Conservation (phyloP, 1,139 yeast species). For the Suhomyces panamericanus region DNA sequence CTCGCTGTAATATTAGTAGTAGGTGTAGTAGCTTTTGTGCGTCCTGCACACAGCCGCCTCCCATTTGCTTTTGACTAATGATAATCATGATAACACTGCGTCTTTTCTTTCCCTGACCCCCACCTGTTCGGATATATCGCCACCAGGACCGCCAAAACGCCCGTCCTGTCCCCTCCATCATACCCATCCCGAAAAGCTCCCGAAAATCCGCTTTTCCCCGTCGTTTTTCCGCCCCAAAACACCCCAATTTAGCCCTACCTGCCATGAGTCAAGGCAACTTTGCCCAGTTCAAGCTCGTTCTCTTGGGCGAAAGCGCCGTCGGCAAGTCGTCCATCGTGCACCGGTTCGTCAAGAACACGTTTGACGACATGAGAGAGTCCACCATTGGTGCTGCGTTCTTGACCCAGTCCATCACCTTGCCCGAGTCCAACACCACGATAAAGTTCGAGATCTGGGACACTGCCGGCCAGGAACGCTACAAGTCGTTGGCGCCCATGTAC, state of each 20-base stretch:
- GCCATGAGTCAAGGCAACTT: conserved; percentile 18
- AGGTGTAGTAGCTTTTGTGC: too few relatives aligned
- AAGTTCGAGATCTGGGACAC: conserved; percentile 54
- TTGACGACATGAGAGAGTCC: conserved; percentile 91
- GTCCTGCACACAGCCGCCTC: conserved; percentile 3
- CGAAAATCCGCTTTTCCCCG: not conserved
- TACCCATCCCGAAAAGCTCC: too few relatives aligned
- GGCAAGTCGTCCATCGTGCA: conserved; percentile 51
- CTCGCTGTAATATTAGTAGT: too few relatives aligned
- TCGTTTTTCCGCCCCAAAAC: not conserved
- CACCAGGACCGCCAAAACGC: not conserved
- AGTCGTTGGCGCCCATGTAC: conserved; percentile 52
- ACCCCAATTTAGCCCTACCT: not conserved
- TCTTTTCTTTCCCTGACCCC: not conserved
- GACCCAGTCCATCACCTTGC: conserved; percentile 66
- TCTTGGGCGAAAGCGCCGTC: conserved; percentile 50
- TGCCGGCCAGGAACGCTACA: conserved; percentile 53
- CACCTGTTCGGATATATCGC: not conserved
- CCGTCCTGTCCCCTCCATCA: too few relatives aligned
- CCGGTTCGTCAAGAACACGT: conserved; percentile 63
- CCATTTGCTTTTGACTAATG: not conserved
- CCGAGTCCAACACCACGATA: conserved; percentile 21
- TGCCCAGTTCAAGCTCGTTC: conserved; percentile 49
- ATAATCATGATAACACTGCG: not conserved
- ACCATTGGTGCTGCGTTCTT: conserved; percentile 97